Percentiles rank a stretch among this genome's conserved stretches.
Conservation (phyloP, 2,329 filamentous ascomycete genomes). For the Fusarium sambucinum region DNA sequence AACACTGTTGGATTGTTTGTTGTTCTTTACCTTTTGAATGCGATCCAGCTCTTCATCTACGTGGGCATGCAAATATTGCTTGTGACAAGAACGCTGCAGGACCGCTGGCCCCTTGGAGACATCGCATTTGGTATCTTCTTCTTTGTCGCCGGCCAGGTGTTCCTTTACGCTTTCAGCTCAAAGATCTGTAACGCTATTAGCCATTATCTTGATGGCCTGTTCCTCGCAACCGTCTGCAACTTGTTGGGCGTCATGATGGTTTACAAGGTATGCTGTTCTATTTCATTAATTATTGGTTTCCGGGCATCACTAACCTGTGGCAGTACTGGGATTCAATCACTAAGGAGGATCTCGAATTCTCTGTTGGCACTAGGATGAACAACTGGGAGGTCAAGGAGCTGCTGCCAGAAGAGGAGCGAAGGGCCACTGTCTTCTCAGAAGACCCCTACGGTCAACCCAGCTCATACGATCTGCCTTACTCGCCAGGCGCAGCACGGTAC, state of each 20-base stretch:
- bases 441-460: conserved; percentile 71
- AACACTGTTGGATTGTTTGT: conserved; percentile 92
- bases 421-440: conserved; percentile 78
- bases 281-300: background rate
- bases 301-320: conserved; percentile 15
- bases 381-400: conserved; percentile 99
- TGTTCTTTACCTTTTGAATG: conserved; percentile 91
- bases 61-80: conserved; percentile 88
- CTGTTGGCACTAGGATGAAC: conserved; percentile 92
- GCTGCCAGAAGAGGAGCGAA: conserved; percentile 82
- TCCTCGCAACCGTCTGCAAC: conserved; percentile 95
- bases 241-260: conserved; percentile 98
- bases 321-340: conserved; percentile 99
- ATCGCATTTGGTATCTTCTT: conserved; percentile 92
- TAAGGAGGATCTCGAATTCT: conserved; percentile 97
- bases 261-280: conserved; percentile 78
- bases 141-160: conserved; percentile 90
- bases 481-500: conserved; percentile 58
- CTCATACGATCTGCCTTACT: conserved; percentile 65
- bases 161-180: conserved; percentile 90
- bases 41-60: conserved; percentile 86
- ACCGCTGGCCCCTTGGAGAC: conserved; percentile 94
- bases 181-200: conserved; percentile 85
- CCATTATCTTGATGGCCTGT: conserved; percentile 94
- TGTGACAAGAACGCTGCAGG: conserved; percentile 89